Evolutionary conservation across 2,329 filamentous ascomycete genomes (phyloP), one percentile per base, ranked within the genome.

Genomic region (Colletotrichum musae): DNA sequence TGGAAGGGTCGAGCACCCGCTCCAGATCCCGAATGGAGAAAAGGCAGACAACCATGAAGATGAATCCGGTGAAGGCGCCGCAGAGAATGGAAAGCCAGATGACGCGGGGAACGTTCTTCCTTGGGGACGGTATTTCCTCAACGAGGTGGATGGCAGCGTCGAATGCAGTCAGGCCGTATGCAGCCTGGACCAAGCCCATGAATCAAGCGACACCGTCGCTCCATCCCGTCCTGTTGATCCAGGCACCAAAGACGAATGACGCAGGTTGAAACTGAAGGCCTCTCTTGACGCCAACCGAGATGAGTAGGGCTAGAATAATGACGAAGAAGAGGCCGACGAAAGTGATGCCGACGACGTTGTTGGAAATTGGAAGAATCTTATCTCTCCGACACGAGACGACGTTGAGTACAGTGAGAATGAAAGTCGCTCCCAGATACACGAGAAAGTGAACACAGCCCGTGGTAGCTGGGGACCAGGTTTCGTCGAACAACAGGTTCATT

Each of bases 81-180:
- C 81, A 80, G 0, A 83, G 68, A 1, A 89, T 84, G 0, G 86
- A 83, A 21, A 88, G 80, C 79, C 83, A 88, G 70, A 89, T 87
- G 2, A 85, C 82, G 15, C 79, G 79, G 0, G 87, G 87, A 0
- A 83, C 84, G 62, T 86, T 87, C 43, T 78, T 82, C 32, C 85
- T 77, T 1, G 87, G 86, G 4, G 80, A 77, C 1, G 87, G 86
- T 1, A 89, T 86, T 71, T 89, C 87, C 70, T 89, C 87, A 1
- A 87, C 84, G 80, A 89, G 84, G 73, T 89, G 87, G 45, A 89
- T 87, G 43, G 87, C 87, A 0, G 86, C 85, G 72, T 89, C 87
- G 67, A 89, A 89, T 1, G 87, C 87, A 0, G 86, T 88, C 12
- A 88, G 76, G 2, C 85, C 87, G 62, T 89, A 89, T 0, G 87